These are phyloP conservation scores for Leccinum olivaceoglutinosum DNA, from an alignment of 1,284 basidiomycete species.

Conservation along the genomic window DNA sequence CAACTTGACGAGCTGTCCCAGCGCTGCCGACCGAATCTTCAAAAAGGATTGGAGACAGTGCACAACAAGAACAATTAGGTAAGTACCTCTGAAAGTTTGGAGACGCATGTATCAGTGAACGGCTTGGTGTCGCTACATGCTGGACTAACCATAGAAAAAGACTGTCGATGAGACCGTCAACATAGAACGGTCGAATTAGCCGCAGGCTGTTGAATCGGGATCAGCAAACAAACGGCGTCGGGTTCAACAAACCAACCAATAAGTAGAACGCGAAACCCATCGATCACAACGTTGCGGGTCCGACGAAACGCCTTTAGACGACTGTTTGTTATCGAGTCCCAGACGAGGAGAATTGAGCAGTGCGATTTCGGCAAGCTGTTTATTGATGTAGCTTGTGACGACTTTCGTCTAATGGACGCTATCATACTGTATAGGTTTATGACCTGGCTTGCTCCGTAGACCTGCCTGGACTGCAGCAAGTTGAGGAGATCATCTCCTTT, in stretches of 20 bases:
- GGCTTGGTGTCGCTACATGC: slow-evolving; percentile 61
- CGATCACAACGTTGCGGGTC: slow-evolving; percentile 63
- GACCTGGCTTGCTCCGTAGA: slow-evolving; percentile 68
- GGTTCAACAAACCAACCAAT: slow-evolving; percentile 49
- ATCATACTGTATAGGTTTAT: slow-evolving; percentile 72
- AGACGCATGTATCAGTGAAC: slow-evolving; percentile 62
- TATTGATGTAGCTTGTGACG: slow-evolving; percentile 85
- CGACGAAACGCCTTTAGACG: slow-evolving; percentile 71
- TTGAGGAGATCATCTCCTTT: slow-evolving; percentile 91
- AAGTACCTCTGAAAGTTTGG: slow-evolving; percentile 65
- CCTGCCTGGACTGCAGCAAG: slow-evolving; percentile 74
- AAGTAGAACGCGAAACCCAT: slow-evolving; percentile 81
- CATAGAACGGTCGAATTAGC: slow-evolving; percentile 74
- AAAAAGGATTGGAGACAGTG: slow-evolving; percentile 1
- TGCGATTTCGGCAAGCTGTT: slow-evolving; percentile 81
- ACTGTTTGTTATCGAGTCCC: slow-evolving; percentile 72
- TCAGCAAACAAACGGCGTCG: slow-evolving; percentile 5
- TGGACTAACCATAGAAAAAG: slow-evolving; percentile 83
- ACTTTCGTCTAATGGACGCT: slow-evolving; percentile 88
- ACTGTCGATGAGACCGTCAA: slow-evolving; percentile 79
- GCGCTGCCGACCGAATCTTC: slow-evolving; percentile 50
- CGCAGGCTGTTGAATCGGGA: slow-evolving; percentile 46
- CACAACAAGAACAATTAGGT: background rate
- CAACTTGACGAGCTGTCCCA: slow-evolving; percentile 53
- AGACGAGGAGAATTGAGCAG: slow-evolving; percentile 71